A percentile compares a stretch with the other conserved stretches of the same genome.
Conservation (phyloP, 2,329 filamentous ascomycete genomes). For the Cladophialophora psammophila region DNA sequence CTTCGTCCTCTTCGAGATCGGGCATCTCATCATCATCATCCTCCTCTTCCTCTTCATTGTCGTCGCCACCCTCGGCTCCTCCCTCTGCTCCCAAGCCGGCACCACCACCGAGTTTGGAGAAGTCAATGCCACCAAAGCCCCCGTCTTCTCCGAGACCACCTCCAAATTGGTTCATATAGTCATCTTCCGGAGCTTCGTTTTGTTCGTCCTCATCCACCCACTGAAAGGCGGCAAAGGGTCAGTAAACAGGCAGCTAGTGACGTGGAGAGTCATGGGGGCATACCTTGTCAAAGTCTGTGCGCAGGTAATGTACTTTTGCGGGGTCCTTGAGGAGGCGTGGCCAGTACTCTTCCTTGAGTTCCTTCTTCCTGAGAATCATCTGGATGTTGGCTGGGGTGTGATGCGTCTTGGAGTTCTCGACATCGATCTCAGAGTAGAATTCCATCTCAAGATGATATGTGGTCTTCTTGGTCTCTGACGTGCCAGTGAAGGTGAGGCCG, state of each 20-base stretch:
- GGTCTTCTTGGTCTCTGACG: slow-evolving; percentile 82
- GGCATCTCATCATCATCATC: slow-evolving; percentile 49
- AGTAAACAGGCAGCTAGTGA: background rate
- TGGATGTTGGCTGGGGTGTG: slow-evolving; percentile 89
- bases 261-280: slow-evolving; percentile 39
- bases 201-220: slow-evolving; percentile 99
- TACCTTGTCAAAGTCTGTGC: slow-evolving; percentile 98
- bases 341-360: slow-evolving; percentile 93
- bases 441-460: slow-evolving; percentile 86
- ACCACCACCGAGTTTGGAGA: slow-evolving; percentile 83
- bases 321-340: slow-evolving; percentile 88
- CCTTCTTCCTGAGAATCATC: slow-evolving; percentile 95
- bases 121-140: slow-evolving; percentile 73
- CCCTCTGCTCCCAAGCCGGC: slow-evolving; percentile 50
- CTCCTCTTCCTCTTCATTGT: slow-evolving; percentile 68
- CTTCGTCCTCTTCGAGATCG: slow-evolving; percentile 50
- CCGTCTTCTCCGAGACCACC: slow-evolving; percentile 60
- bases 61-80: slow-evolving; percentile 59
- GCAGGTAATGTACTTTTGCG: slow-evolving; percentile 92
- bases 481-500: slow-evolving; percentile 80
- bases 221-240: slow-evolving; percentile 47
- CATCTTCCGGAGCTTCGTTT: slow-evolving; percentile 84
- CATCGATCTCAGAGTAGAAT: slow-evolving; percentile 90
- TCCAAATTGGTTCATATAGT: slow-evolving; percentile 63
- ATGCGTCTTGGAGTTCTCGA: slow-evolving; percentile 80